Evolutionary conservation across 2,329 filamentous ascomycete genomes (phyloP).

Genomic region (Fusarium sp.): DNA sequence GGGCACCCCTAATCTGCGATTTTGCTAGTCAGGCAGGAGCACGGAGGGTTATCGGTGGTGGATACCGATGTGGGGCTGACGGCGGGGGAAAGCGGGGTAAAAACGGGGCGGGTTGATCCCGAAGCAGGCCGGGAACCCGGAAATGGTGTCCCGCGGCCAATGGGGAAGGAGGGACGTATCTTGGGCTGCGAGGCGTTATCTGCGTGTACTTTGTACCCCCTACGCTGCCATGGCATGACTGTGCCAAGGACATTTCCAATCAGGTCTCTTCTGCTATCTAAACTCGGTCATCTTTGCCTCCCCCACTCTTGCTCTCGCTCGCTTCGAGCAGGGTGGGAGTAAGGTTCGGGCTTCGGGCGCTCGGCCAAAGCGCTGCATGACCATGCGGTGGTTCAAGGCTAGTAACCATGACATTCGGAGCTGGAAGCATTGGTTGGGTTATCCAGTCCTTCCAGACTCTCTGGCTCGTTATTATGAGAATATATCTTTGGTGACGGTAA

Average conservation of each 20-base stretch:
- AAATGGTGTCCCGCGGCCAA: background rate
- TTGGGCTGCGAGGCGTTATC: background rate
- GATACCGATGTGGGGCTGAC: background rate
- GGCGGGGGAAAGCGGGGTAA: background rate
- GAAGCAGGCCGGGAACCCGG: background rate
- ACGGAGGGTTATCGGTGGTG: background rate
- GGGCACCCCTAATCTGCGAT: background rate
- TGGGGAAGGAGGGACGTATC: background rate
- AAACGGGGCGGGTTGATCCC: background rate
- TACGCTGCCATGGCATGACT: background rate
- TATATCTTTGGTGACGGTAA: background rate
- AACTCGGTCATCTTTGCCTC: background rate
- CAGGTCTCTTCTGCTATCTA: background rate
- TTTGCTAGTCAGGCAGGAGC: background rate
- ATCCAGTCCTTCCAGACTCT: background rate
- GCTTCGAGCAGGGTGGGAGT: background rate
- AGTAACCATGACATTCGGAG: background rate
- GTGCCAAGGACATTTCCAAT: background rate
- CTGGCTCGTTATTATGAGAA: background rate
- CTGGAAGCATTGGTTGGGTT: background rate
- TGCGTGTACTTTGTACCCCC: background rate
- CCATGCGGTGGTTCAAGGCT: background rate
- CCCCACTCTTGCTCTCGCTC: background rate
- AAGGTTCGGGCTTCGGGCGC: background rate
- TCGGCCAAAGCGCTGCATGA: background rate